A percentile compares a stretch with the other conserved stretches of the same genome.
These are phyloP conservation scores for Crithidia sp. DNA, from an alignment of 208 protist species.

Conservation along the genomic window DNA sequence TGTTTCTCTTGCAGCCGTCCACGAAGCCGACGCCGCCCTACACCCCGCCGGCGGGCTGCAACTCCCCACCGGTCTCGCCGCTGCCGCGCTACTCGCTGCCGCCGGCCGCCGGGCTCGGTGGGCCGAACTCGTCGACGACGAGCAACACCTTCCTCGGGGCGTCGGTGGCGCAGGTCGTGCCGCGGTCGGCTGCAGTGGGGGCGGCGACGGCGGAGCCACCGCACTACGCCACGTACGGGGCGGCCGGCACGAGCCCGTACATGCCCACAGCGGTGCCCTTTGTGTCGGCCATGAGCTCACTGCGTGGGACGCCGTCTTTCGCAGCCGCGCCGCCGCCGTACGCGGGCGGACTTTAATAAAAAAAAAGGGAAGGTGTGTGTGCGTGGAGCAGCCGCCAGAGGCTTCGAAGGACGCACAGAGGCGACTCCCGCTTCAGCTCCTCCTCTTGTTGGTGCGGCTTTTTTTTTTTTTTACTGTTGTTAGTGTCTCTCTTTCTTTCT, in stretches of 20 bases:
- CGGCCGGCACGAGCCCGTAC: slow-evolving; percentile 33
- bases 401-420: too few species aligned
- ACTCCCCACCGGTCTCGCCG: slow-evolving; percentile 70
- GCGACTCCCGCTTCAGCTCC: neutral
- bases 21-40: slow-evolving; percentile 74
- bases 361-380: neutral
- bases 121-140: slow-evolving; percentile 23
- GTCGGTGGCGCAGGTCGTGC: slow-evolving; percentile 35
- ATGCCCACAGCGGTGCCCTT: slow-evolving; percentile 23
- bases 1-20: slow-evolving; percentile 77
- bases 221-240: slow-evolving; percentile 34
- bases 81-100: slow-evolving; percentile 80
- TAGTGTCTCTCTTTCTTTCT: neutral
- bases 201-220: slow-evolving; percentile 29
- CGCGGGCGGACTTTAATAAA: slow-evolving; percentile 3
- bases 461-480: too few species aligned
- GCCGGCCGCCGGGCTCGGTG: slow-evolving; percentile 41
- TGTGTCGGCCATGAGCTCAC: slow-evolving; percentile 27
- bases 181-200: neutral
- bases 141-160: slow-evolving; percentile 36
- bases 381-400: too few species aligned
- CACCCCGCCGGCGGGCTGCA: slow-evolving; percentile 50
- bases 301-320: slow-evolving; percentile 45
- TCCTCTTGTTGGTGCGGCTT: too few species aligned
- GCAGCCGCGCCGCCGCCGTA: slow-evolving; percentile 49